A percentile compares a stretch with the other conserved stretches of the same genome.
Conservation (phyloP, 805 yeast genomes). For the Pichia californica region DNA sequence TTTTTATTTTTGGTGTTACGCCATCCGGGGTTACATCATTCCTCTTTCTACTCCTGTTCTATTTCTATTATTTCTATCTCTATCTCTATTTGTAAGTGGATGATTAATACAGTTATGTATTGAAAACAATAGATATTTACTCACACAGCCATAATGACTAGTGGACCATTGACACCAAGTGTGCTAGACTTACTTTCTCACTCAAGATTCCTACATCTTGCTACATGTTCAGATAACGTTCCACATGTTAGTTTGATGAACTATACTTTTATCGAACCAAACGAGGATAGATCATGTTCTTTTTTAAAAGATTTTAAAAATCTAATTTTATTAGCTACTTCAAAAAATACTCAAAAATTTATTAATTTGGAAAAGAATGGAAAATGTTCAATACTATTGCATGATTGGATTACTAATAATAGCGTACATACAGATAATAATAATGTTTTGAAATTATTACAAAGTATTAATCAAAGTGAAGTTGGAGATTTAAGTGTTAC, state of each 20-base stretch:
- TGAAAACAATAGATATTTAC: too few species aligned
- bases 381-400: constrained; percentile 74
- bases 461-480: constrained; percentile 73
- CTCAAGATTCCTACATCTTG: constrained; percentile 74
- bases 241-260: constrained; percentile 94
- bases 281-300: constrained; percentile 19
- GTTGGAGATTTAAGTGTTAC: constrained; percentile 78
- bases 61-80: too few species aligned
- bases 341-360: constrained; percentile 66
- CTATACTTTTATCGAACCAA: constrained; percentile 57
- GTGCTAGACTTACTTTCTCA: constrained; percentile 44
- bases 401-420: constrained; percentile 71
- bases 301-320: constrained; percentile 15
- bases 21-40: too few species aligned
- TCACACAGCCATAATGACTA: constrained; percentile 6
- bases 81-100: too few species aligned
- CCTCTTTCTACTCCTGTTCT: too few species aligned
- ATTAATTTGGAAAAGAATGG: constrained; percentile 65
- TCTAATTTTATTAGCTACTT: constrained; percentile 62
- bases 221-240: constrained; percentile 57
- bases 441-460: constrained; percentile 51
- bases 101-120: too few species aligned
- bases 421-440: constrained; percentile 20
- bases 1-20: too few species aligned
- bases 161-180: constrained; percentile 26